These are phyloP conservation scores for Penicillium rolfsii DNA, from an alignment of 2,329 filamentous ascomycete genomes.

Conservation along the genomic window DNA sequence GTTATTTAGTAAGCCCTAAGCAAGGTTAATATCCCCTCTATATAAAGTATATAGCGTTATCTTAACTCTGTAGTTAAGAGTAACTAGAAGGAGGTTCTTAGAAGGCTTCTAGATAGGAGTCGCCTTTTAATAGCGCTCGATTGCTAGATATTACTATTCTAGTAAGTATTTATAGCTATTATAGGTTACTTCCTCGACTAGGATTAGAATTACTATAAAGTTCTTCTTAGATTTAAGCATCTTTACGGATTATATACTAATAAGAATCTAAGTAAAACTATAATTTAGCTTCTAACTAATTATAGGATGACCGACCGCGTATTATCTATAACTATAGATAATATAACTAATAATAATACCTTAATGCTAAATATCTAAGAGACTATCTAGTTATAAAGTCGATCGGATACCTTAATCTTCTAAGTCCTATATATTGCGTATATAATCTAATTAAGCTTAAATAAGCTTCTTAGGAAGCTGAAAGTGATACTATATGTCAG, in stretches of 20 bases:
- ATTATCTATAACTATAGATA: constrained; percentile 10
- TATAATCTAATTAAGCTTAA: constrained; percentile 12
- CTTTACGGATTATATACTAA: constrained; percentile 2
- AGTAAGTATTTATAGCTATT: constrained; percentile 6
- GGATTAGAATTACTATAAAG: constrained; percentile 9
- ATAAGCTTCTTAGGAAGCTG: constrained; percentile 15
- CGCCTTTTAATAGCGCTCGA: constrained; percentile 3
- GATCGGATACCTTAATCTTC: not conserved
- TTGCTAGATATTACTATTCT: constrained; percentile 6
- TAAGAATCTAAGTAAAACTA: not conserved
- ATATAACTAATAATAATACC: constrained; percentile 8
- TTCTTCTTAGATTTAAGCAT: constrained; percentile 9
- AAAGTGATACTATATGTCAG: too few relatives aligned
- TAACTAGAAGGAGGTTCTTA: not conserved
- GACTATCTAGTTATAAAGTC: not conserved
- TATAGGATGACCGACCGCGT: constrained; percentile 1
- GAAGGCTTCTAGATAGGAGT: not conserved
- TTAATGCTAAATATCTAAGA: constrained; percentile 8
- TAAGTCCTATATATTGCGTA: not conserved
- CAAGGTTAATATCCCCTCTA: not conserved
- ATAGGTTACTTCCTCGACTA: constrained; percentile 5
- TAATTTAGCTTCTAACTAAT: not conserved
- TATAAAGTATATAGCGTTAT: not conserved
- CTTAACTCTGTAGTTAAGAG: not conserved
- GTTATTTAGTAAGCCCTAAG: not conserved